phyloP scores from a whole-genome alignment of 305 asterid species.

The Solanum hybrid region DNA sequence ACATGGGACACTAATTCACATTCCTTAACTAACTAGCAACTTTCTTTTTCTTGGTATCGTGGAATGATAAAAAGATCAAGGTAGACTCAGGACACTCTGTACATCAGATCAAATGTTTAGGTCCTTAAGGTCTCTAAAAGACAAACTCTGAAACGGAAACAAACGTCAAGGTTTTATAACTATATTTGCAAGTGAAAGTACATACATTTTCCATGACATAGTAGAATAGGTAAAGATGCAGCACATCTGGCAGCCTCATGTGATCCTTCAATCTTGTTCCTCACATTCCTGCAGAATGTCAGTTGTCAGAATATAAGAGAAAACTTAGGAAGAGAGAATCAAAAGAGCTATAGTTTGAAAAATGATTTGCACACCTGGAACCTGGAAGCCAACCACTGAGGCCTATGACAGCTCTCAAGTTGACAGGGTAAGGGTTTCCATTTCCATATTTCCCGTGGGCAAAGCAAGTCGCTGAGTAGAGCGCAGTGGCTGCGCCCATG shows the following conservation, averaged over 20 bases:
- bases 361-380: constrained; percentile 42
- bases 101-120: background rate
- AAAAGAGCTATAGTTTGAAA: background rate
- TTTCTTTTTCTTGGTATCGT: background rate
- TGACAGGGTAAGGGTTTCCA: constrained; percentile 74
- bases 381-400: constrained; percentile 99
- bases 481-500: constrained; percentile 92
- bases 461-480: constrained; percentile 89
- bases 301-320: background rate
- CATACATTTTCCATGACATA: constrained; percentile 78
- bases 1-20: background rate
- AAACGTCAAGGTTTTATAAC: background rate
- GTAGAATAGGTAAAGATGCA: constrained; percentile 81
- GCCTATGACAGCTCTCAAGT: constrained; percentile 64
- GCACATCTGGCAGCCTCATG: constrained; percentile 83
- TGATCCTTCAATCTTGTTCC: constrained; percentile 78
- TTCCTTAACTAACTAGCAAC: background rate
- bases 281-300: constrained; percentile 42
- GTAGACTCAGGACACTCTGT: background rate
- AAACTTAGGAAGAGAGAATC: background rate
- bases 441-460: constrained; percentile 78
- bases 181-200: background rate
- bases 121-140: background rate
- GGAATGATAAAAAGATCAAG: background rate
- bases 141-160: background rate